Evolutionary conservation across 1,139 yeast genomes (phyloP).

Genomic region (Candida glucosophila): DNA sequence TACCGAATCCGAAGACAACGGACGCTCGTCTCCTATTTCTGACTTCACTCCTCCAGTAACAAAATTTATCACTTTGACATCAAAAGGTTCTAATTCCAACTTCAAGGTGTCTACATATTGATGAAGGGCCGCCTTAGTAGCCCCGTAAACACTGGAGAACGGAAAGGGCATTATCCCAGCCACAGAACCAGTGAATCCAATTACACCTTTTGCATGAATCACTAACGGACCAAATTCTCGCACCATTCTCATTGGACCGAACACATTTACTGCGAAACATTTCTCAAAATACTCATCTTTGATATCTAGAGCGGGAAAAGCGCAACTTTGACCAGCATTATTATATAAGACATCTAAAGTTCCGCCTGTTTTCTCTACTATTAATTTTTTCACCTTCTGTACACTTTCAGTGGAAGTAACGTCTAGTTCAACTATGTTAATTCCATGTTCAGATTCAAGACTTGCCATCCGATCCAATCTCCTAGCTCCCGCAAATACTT

Average conservation of each 20-base stretch:
- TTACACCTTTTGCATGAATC: constrained; percentile 60
- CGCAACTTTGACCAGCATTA: constrained; percentile 57
- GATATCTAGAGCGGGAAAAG: constrained; percentile 64
- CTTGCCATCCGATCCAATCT: constrained; percentile 55
- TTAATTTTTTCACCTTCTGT: constrained; percentile 28
- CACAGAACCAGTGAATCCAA: constrained; percentile 69
- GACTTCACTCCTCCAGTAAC: constrained; percentile 53
- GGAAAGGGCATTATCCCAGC: constrained; percentile 67
- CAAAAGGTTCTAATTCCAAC: constrained; percentile 65
- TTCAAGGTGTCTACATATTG: constrained; percentile 57
- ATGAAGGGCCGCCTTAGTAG: constrained; percentile 72
- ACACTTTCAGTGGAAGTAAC: constrained; percentile 49
- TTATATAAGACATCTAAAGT: constrained; percentile 55
- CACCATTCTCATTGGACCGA: constrained; percentile 57
- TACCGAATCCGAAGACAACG: constrained; percentile 47
- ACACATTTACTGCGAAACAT: constrained; percentile 61
- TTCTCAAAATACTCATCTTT: constrained; percentile 45
- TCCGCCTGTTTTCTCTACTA: constrained; percentile 29
- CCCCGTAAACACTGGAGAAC: constrained; percentile 58
- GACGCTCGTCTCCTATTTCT: constrained; percentile 47
- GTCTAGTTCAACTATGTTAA: constrained; percentile 22
- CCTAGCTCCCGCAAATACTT: constrained; percentile 56
- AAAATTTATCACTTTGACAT: constrained; percentile 49
- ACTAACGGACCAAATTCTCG: constrained; percentile 51
- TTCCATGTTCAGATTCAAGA: constrained; percentile 27